Conservation (phyloP, 2,329 filamentous ascomycete genomes). For the Colletotrichum gigasporum region DNA sequence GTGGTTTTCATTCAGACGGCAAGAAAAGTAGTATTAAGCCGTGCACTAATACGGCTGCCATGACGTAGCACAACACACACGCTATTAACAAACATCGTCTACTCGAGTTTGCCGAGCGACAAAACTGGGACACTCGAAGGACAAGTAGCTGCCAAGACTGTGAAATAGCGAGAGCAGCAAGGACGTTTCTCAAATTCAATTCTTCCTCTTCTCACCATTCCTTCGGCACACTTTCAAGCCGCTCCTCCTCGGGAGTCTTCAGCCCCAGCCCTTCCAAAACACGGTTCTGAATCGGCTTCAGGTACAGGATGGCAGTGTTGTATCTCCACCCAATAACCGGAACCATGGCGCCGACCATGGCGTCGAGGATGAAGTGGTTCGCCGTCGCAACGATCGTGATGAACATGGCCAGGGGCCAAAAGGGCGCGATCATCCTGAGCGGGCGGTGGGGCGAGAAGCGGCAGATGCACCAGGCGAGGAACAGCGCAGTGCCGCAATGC, state of each 20-base stretch:
- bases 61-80: too few relatives aligned
- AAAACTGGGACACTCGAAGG: too few relatives aligned
- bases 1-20: too few relatives aligned
- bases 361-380: slow-evolving; percentile 50
- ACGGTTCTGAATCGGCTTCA: slow-evolving; percentile 41
- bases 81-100: too few relatives aligned
- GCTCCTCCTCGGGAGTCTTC: slow-evolving; percentile 21
- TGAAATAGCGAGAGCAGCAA: too few relatives aligned
- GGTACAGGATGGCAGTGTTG: slow-evolving; percentile 37
- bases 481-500: slow-evolving; percentile 54
- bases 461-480: slow-evolving; percentile 44
- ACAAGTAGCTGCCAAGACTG: too few relatives aligned
- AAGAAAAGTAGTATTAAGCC: too few relatives aligned
- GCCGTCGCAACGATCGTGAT: slow-evolving; percentile 51
- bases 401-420: slow-evolving; percentile 54
- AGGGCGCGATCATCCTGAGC: slow-evolving; percentile 45
- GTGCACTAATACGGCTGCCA: too few relatives aligned
- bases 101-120: too few relatives aligned
- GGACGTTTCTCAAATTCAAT: too few relatives aligned
- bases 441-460: slow-evolving; percentile 51
- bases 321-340: slow-evolving; percentile 46
- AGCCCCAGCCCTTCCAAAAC: slow-evolving; percentile 33
- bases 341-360: slow-evolving; percentile 44
- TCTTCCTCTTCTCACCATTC: too few relatives aligned
- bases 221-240: background rate